Evolutionary conservation across 768 basidiomycete genomes (phyloP).

Genomic region (Leucosporidium creatinivorum): DNA sequence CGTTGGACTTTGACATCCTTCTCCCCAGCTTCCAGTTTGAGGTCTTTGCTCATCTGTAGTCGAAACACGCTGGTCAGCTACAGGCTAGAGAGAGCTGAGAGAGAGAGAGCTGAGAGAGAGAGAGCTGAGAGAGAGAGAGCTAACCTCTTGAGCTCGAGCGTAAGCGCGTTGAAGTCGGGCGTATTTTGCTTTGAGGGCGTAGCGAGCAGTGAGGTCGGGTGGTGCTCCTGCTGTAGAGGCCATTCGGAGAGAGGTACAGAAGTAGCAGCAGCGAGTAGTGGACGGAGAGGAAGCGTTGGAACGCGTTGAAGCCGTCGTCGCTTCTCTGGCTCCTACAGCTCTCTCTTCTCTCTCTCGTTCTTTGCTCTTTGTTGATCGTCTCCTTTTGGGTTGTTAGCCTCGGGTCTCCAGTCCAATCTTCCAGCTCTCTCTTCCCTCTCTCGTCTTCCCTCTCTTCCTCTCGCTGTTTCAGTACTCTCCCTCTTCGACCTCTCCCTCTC

Average conservation of each 20-base stretch:
- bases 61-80: background rate
- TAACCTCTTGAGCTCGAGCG: slow-evolving; percentile 2
- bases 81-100: background rate
- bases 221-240: background rate
- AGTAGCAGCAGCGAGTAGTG: background rate
- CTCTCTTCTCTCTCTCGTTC: background rate
- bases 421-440: background rate
- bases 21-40: slow-evolving; percentile 34
- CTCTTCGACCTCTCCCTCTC: background rate
- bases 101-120: background rate
- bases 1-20: slow-evolving; percentile 37
- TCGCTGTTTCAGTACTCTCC: background rate
- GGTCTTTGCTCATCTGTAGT: slow-evolving; percentile 18
- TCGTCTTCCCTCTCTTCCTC: background rate
- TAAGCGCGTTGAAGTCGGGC: slow-evolving; percentile 6
- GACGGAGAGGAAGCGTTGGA: background rate
- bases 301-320: background rate
- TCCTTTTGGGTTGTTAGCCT: background rate
- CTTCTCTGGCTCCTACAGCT: background rate
- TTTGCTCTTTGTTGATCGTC: slow-evolving; percentile 1
- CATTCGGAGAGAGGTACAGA: background rate
- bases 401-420: background rate
- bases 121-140: background rate
- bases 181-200: slow-evolving; percentile 23
- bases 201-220: slow-evolving; percentile 20